These are phyloP conservation scores for Aspergillus nanangensis DNA, from an alignment of 495 filamentous ascomycete species.

Conservation along the genomic window DNA sequence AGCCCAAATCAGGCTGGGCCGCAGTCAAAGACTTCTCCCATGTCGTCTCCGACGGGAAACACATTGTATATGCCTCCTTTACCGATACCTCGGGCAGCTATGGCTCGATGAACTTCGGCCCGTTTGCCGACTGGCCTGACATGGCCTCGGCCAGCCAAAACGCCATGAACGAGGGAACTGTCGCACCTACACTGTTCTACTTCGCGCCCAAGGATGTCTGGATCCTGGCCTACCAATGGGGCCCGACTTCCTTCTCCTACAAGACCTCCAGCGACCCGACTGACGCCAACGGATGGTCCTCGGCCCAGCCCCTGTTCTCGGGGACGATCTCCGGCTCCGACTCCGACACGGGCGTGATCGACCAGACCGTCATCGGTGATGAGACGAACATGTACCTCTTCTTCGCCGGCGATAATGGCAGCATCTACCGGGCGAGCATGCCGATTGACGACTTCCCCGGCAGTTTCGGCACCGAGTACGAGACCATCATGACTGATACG, in stretches of 20 bases:
- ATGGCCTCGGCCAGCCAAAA: conserved; percentile 53
- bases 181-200: conserved; percentile 59
- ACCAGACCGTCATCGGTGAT: conserved; percentile 59
- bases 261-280: conserved; percentile 52
- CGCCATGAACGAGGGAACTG: conserved; percentile 41
- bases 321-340: conserved; percentile 48
- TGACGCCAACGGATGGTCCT: conserved; percentile 52
- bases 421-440: conserved; percentile 58
- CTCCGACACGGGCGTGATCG: conserved; percentile 48
- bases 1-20: conserved; percentile 46
- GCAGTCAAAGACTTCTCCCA: conserved; percentile 57
- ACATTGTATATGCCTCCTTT: conserved; percentile 50
- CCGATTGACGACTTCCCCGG: conserved; percentile 55
- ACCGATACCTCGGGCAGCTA: conserved; percentile 34
- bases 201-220: conserved; percentile 56
- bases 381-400: conserved; percentile 56
- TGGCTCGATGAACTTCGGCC: conserved; percentile 54
- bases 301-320: conserved; percentile 48
- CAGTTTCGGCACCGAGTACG: conserved; percentile 46
- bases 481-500: conserved; percentile 45
- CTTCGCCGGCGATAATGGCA: conserved; percentile 62
- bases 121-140: conserved; percentile 49
- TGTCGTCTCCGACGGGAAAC: conserved; percentile 47
- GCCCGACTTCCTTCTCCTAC: conserved; percentile 53
- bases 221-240: conserved; percentile 61